phyloP scores from a whole-genome alignment of 2,329 filamentous ascomycete species.

The Stachybotrys elegans region DNA sequence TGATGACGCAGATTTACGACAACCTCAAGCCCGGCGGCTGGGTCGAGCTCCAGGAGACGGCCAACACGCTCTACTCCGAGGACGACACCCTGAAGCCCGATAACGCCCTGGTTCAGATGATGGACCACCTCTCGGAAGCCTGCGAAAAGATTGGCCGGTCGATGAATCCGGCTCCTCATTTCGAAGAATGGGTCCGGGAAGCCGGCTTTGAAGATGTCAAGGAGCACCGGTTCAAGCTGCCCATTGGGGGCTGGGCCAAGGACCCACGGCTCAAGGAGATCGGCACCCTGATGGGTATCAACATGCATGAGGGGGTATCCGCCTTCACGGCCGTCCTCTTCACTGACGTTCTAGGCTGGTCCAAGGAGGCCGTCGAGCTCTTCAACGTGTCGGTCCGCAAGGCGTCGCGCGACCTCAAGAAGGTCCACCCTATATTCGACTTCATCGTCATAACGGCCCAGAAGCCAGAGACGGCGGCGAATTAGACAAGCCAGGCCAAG shows the following conservation, averaged over 20 bases:
- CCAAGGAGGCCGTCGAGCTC: conserved; percentile 38
- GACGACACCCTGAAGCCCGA: conserved; percentile 30
- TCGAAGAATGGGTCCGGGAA: conserved; percentile 21
- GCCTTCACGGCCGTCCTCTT: conserved; percentile 32
- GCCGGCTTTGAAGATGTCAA: conserved; percentile 31
- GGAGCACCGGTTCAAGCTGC: conserved; percentile 25
- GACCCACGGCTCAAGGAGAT: conserved; percentile 33
- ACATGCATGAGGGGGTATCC: conserved; percentile 30
- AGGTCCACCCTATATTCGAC: conserved; percentile 24
- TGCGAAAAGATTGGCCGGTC: conserved; percentile 22
- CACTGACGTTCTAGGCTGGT: conserved; percentile 32
- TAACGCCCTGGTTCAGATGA: conserved; percentile 27
- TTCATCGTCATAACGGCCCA: conserved; percentile 22
- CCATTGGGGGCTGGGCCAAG: conserved; percentile 33
- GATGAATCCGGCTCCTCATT: conserved; percentile 21
- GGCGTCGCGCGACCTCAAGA: conserved; percentile 16
- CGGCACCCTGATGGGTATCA: conserved; percentile 31
- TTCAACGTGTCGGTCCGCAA: conserved; percentile 17
- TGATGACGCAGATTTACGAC: conserved; percentile 17
- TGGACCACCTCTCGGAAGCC: conserved; percentile 15
- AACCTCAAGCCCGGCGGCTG: conserved; percentile 42
- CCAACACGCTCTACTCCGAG: conserved; percentile 30
- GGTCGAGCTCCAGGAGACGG: conserved; percentile 40
- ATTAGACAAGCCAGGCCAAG: too few relatives aligned
- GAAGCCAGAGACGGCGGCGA: too few relatives aligned